Base-by-base conservation (phyloP, 116 monocot genomes). In the Dioscorea cayenensis region DNA sequence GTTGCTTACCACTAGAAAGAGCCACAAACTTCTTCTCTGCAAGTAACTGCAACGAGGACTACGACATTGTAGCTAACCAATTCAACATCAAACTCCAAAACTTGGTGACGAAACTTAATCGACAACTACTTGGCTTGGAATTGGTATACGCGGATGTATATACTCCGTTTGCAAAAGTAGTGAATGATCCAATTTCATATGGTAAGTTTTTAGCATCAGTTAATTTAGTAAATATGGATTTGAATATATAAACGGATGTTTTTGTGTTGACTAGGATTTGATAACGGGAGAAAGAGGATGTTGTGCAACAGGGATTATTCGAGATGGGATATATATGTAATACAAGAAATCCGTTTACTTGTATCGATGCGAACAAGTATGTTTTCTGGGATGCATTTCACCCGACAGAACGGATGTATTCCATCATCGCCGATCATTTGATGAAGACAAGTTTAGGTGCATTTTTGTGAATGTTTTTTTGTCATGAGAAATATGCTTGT, bases 361-460 rank as follows among this genome's bases (percentile, higher is more conserved):
- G 89, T 60, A 18, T 14, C 0, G 85, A 85, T 36, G 82, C 89
- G 1, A 67, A 61, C 69, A 80, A 82, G 70, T 89, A 77, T 18
- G 82, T 80, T 25, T 89, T 89, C 43, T 89, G 89, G 89, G 89
- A 89, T 64, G 80, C 89, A 2, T 77, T 85, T 28, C 89, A 89
- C 69, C 80, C 89, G 21, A 79, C 85, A 0, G 85, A 89, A 82
- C 82, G 64, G 80, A 80, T 76, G 72, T 82, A 74, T 64, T 27
- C 48, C 1, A 62, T 89, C 11, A 19, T 82, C 49, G 82, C 85
- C 5, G 60, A 82, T 51, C 36, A 75, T 35, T 21, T 64, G 13
- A 71, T 85, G 73, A 80, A 82, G 36, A 80, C 77, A 9, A 43
- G 43, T 43, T 43, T 43, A 43, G 43, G 5, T 6, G 8, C 5